Conservation (phyloP, 768 basidiomycete species). For the Naganishia onofrii region DNA sequence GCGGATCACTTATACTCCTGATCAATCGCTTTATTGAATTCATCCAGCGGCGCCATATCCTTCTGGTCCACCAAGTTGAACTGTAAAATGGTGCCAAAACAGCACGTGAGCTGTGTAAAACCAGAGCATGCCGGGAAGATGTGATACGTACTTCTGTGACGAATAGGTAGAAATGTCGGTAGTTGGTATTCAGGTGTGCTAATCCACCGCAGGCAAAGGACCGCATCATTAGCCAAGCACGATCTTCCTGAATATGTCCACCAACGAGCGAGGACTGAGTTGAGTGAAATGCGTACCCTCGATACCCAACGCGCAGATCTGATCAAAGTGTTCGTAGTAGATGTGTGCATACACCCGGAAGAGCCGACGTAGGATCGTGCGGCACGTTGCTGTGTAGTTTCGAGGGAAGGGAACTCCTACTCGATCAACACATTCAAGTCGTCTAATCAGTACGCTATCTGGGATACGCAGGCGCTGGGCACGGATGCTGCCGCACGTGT, state of each 20-base stretch:
- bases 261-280: too few species aligned
- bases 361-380: conserved; percentile 83
- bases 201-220: not conserved
- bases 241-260: too few species aligned
- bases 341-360: conserved; percentile 98
- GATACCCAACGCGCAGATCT: conserved; percentile 94
- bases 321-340: conserved; percentile 99
- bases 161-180: conserved; percentile 96
- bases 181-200: conserved; percentile 98
- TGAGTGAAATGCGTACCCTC: conserved; percentile 65
- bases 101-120: too few species aligned
- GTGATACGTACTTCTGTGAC: conserved; percentile 75
- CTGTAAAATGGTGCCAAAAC: too few species aligned
- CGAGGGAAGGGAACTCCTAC: conserved; percentile 84
- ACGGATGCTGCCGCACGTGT: too few species aligned
- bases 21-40: conserved; percentile 75
- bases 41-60: conserved; percentile 66
- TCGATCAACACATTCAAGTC: not conserved
- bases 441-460: not conserved
- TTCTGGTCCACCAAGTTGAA: conserved; percentile 66
- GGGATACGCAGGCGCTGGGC: too few species aligned
- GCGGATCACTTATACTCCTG: conserved; percentile 41
- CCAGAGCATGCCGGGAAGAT: too few species aligned
- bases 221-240: not conserved
- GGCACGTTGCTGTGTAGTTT: conserved; percentile 84